A percentile compares a stretch with the other conserved stretches of the same genome.
phyloP scores from a whole-genome alignment of 2,329 filamentous ascomycete species.

The Ilyonectria mors-panacis region DNA sequence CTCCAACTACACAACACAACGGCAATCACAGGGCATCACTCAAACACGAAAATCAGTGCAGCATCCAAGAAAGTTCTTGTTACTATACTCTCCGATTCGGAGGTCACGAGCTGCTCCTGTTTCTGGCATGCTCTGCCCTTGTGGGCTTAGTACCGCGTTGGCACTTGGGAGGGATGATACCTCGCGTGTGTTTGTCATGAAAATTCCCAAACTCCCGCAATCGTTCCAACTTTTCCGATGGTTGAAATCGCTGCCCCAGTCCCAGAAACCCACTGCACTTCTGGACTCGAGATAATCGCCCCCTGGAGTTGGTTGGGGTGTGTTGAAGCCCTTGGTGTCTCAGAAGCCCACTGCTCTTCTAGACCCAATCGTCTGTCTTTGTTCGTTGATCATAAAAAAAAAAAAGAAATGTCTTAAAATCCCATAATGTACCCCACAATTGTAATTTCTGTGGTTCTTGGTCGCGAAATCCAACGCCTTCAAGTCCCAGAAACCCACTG shows the following conservation, averaged over 20 bases:
- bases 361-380: slow-evolving; percentile 15
- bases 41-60: neutral
- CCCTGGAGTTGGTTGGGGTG: slow-evolving; percentile 8
- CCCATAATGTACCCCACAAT: slow-evolving; percentile 3
- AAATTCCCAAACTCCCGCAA: slow-evolving; percentile 4
- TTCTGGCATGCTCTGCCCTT: slow-evolving; percentile 7
- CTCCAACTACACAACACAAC: neutral
- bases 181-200: slow-evolving; percentile 5
- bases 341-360: slow-evolving; percentile 36
- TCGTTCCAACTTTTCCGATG: slow-evolving; percentile 20
- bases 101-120: slow-evolving; percentile 1
- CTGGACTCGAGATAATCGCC: slow-evolving; percentile 19
- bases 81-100: neutral
- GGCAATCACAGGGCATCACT: neutral
- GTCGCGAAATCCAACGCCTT: neutral
- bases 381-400: slow-evolving; percentile 30
- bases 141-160: neutral
- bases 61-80: slow-evolving; percentile 3
- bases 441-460: neutral
- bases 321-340: slow-evolving; percentile 40
- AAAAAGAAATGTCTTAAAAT: slow-evolving; percentile 15
- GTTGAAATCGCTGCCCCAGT: slow-evolving; percentile 28
- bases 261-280: slow-evolving; percentile 49
- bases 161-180: slow-evolving; percentile 12
- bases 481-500: slow-evolving; percentile 33